Evolutionary conservation across 1,139 yeast species (phyloP).

Genomic region (Waltiozyma sp.): DNA sequence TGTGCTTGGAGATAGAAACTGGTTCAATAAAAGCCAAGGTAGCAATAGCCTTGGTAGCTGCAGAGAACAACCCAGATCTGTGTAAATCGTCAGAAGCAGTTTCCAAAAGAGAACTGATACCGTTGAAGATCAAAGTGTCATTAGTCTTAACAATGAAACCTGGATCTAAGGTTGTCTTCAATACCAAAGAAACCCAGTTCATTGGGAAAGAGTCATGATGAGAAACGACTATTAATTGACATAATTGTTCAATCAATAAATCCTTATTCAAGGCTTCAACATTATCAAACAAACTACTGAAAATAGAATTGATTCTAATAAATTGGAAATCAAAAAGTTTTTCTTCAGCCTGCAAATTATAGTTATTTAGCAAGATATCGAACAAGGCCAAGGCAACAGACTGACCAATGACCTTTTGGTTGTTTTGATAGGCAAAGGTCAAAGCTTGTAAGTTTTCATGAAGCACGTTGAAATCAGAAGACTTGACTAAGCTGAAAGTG

Average conservation of each 20-base stretch:
- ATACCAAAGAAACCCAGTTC: slow-evolving; percentile 76
- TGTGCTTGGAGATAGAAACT: slow-evolving; percentile 38
- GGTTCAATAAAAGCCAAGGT: slow-evolving; percentile 69
- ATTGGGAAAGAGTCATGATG: slow-evolving; percentile 36
- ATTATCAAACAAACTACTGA: slow-evolving; percentile 34
- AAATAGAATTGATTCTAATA: slow-evolving; percentile 28
- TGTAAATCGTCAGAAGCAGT: slow-evolving; percentile 11
- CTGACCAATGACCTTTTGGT: slow-evolving; percentile 20
- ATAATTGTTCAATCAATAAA: slow-evolving; percentile 30
- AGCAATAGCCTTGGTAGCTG: slow-evolving; percentile 36
- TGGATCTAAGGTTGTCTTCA: slow-evolving; percentile 54
- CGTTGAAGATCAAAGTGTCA: slow-evolving; percentile 28
- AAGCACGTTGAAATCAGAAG: slow-evolving; percentile 27
- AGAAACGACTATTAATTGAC: slow-evolving; percentile 39
- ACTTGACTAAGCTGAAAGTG: slow-evolving; percentile 29
- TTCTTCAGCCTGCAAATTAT: slow-evolving; percentile 12
- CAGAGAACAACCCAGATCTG: slow-evolving; percentile 20
- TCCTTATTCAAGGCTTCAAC: slow-evolving; percentile 22
- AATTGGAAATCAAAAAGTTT: slow-evolving; percentile 14
- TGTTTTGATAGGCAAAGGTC: slow-evolving; percentile 15
- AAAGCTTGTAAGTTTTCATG: slow-evolving; percentile 24
- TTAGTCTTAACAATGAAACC: slow-evolving; percentile 38
- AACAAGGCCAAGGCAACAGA: slow-evolving; percentile 21
- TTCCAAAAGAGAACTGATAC: slow-evolving; percentile 19
- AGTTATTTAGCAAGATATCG: slow-evolving; percentile 20